phyloP scores from a whole-genome alignment of 306 rosid genomes.

The Pueraria montana region DNA sequence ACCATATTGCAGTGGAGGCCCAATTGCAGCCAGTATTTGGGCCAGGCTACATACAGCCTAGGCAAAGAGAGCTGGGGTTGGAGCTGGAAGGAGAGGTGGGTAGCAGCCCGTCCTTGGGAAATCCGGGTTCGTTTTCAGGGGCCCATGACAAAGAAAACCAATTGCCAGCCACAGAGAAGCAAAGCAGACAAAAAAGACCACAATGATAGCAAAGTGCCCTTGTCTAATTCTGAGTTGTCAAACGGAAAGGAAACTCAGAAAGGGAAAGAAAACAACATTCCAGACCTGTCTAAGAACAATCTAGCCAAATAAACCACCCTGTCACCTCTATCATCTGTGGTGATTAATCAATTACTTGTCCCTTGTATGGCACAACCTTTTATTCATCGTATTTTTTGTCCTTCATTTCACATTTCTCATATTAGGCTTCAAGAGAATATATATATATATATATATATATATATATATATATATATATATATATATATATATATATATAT shows the following conservation, averaged over 20 bases:
- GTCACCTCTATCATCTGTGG: not conserved
- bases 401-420: not conserved
- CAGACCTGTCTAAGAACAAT: conserved; percentile 43
- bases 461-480: too few relatives aligned
- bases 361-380: not conserved
- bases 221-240: conserved; percentile 42
- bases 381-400: not conserved
- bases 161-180: conserved; percentile 49
- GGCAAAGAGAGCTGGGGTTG: conserved; percentile 79
- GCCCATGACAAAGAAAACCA: conserved; percentile 54
- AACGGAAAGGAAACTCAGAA: conserved; percentile 56
- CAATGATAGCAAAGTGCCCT: conserved; percentile 39
- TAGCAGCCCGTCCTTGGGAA: conserved; percentile 81
- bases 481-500: too few relatives aligned
- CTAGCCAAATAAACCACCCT: conserved; percentile 37
- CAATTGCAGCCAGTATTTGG: conserved; percentile 65
- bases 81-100: conserved; percentile 82
- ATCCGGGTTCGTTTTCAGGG: conserved; percentile 55
- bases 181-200: conserved; percentile 43
- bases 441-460: too few relatives aligned
- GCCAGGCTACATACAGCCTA: conserved; percentile 60
- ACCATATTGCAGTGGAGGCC: conserved; percentile 71
- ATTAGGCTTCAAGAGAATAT: too few relatives aligned
- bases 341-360: not conserved
- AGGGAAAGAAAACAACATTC: conserved; percentile 51